Percentiles rank a stretch among this genome's conserved stretches.
Conservation (phyloP, 345 rosid species). For the Noccaea bulbosa region DNA sequence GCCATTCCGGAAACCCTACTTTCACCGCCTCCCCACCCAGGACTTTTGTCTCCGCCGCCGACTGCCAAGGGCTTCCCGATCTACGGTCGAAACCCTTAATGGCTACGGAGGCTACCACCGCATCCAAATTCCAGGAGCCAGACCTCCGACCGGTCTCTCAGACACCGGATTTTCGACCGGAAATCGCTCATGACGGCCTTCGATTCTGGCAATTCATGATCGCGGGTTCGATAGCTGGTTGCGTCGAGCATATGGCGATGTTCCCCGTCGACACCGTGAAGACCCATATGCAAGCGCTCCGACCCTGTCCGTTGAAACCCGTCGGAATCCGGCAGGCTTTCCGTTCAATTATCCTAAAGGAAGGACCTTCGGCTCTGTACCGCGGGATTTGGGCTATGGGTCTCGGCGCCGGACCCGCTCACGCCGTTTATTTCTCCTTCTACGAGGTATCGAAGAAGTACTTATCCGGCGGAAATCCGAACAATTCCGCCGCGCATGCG, state of each 20-base stretch:
- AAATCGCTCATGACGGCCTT: slow-evolving; percentile 73
- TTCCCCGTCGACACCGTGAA: slow-evolving; percentile 93
- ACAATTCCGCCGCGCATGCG: slow-evolving; percentile 79
- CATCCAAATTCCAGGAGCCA: slow-evolving; percentile 45
- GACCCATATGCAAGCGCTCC: slow-evolving; percentile 92
- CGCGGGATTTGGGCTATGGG: slow-evolving; percentile 97
- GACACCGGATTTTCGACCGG: slow-evolving; percentile 53
- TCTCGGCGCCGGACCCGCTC: slow-evolving; percentile 96
- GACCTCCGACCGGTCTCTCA: slow-evolving; percentile 48
- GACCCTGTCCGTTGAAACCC: slow-evolving; percentile 84
- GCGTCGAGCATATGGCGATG: slow-evolving; percentile 97
- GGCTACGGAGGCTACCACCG: slow-evolving; percentile 65
- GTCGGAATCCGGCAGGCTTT: slow-evolving; percentile 72
- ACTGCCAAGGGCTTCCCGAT: slow-evolving; percentile 18
- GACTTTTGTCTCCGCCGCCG: slow-evolving; percentile 14
- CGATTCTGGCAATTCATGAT: slow-evolving; percentile 94
- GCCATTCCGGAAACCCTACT: slow-evolving; percentile 10
- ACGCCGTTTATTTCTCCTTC: slow-evolving; percentile 91
- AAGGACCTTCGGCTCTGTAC: slow-evolving; percentile 76
- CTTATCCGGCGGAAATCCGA: slow-evolving; percentile 63
- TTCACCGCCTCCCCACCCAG: background rate
- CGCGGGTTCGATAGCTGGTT: slow-evolving; percentile 93
- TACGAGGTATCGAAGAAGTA: slow-evolving; percentile 76
- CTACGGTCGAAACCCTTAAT: slow-evolving; percentile 21
- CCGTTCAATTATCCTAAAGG: slow-evolving; percentile 67